Evolutionary conservation across 2,329 filamentous ascomycete species (phyloP), one percentile per base, ranked within the genome.

Genomic region (Epichloe sibirici): DNA sequence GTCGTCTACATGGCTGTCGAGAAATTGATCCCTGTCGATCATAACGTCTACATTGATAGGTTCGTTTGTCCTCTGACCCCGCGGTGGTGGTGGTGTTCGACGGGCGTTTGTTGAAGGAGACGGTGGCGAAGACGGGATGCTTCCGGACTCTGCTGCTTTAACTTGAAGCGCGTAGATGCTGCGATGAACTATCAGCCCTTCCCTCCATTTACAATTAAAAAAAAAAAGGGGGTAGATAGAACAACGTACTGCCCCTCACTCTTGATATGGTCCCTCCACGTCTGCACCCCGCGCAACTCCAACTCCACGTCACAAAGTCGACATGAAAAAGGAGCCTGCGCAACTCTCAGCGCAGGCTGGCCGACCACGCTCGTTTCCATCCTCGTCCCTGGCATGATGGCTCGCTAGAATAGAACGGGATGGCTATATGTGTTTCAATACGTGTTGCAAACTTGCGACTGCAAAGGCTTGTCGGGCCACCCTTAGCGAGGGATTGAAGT

Each of bases 161-260:
- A 60, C 40, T n/a, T 55, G 59, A 39, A 62, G 56, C 28, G 59
- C 60, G 25, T 62, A 59, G 43, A 62, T 56, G 45, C 61, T 62
- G 43, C 2, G 13, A 3, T 44, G 12, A 48, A 48, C 3, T 2
- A 8, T 54, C 43, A 49, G 50, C 40, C 47, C 49, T 11, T 28
- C 23, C 5, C 40, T 31, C 5, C 21, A 4, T 9, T 45, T 8
- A 5, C 17, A 28, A 21, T 5, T 3, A 39, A 21, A 23, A 12
- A 35, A 2, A 25, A 23, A 23, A 23, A 23, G 13, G 23, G 23
- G 13, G 12, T 23, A 49, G 28, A 53, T 21, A 21, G 23, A 23
- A 23, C 3, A 23, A 23, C 59, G 7, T 57, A 61, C 59, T 62
- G 59, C 51, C 34, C 55, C 13, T 61, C 59, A 43, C 53, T 61